Base-by-base conservation (phyloP, 345 rosid species). In the Brassica juncea region DNA sequence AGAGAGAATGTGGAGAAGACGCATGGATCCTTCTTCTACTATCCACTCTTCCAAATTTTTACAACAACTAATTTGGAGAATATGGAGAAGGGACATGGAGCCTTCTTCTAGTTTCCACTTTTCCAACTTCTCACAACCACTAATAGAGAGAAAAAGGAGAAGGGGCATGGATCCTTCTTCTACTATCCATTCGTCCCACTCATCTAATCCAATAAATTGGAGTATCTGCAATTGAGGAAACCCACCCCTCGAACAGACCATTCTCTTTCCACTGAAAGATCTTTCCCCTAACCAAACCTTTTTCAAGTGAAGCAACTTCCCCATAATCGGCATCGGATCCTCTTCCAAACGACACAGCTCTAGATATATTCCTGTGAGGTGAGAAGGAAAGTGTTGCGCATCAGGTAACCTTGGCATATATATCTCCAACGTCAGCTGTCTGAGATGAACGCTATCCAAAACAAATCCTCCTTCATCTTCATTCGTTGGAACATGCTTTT, bases 361-460 rank as follows among this genome's bases (percentile, higher is more conserved):
- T 6, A 34, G 39, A 34, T 6, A 6, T 34, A 34, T 34, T 7
- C 8, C 7, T 34, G 39, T 34, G 1, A 34, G 39, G 8, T 34
- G 39, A 34, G 39, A 6, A 34, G 8, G 8, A 34, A 34, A 81
- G 2, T 69, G 80, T 8, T 67, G 11, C 39, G 52, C 60, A 27
- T 39, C 72, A 4, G 84, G 88, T 52, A 70, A 23, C 25, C 25
- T 23, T 23, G 25, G 25, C 25, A 23, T 23, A 23, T 23, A 23
- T 23, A 23, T 23, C 0, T 0, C 7, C 70, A 16, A 31, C 1
- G 3, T 1, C 27, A 74, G 9, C 7, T 57, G 31, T 64, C n/a
- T 77, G 75, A 74, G 77, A 63, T 74, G 8, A 25, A 32, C 0
- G 11, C 60, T 80, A 23, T 23, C 54, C 27, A 72, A 72, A 59